Percentiles rank a stretch among this genome's conserved stretches.
Evolutionary conservation across 2,329 filamentous ascomycete species (phyloP).

Genomic region (Pestalotiopsis sp.): DNA sequence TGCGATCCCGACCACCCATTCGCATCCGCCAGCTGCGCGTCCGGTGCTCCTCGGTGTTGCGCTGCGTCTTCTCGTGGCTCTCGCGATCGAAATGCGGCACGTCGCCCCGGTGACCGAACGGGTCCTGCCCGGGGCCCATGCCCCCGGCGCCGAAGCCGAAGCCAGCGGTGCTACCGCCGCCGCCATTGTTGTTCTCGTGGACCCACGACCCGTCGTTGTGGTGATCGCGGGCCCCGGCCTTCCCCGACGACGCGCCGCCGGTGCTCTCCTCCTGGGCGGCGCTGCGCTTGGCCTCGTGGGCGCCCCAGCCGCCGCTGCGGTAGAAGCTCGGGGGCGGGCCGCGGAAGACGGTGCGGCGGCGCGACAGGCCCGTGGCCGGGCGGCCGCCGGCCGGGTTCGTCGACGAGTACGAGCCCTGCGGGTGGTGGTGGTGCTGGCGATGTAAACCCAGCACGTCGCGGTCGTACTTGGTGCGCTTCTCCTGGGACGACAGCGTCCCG

Average conservation of each 20-base stretch:
- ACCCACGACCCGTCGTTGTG: slow-evolving; percentile 16
- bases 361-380: slow-evolving; percentile 78
- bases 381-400: slow-evolving; percentile 71
- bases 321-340: slow-evolving; percentile 93
- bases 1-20: slow-evolving; percentile 29
- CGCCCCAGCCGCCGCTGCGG: slow-evolving; percentile 77
- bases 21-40: slow-evolving; percentile 39
- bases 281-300: slow-evolving; percentile 60
- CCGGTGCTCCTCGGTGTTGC: slow-evolving; percentile 57
- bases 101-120: slow-evolving; percentile 49
- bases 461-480: slow-evolving; percentile 82
- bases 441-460: slow-evolving; percentile 58
- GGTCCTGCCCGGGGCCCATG: slow-evolving; percentile 62
- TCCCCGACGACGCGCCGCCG: slow-evolving; percentile 17
- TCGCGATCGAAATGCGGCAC: slow-evolving; percentile 79
- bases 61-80: slow-evolving; percentile 75
- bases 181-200: not conserved
- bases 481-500: slow-evolving; percentile 69
- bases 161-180: not conserved
- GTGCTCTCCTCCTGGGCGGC: slow-evolving; percentile 50
- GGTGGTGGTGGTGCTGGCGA: slow-evolving; percentile 30
- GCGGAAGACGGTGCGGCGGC: slow-evolving; percentile 73
- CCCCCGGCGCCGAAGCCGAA: slow-evolving; percentile 40
- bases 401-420: slow-evolving; percentile 54
- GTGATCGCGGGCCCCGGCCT: slow-evolving; percentile 18